These are phyloP conservation scores for Pharus latifolius DNA, from an alignment of 176 grass and related monocot genomes.

Conservation along the genomic window DNA sequence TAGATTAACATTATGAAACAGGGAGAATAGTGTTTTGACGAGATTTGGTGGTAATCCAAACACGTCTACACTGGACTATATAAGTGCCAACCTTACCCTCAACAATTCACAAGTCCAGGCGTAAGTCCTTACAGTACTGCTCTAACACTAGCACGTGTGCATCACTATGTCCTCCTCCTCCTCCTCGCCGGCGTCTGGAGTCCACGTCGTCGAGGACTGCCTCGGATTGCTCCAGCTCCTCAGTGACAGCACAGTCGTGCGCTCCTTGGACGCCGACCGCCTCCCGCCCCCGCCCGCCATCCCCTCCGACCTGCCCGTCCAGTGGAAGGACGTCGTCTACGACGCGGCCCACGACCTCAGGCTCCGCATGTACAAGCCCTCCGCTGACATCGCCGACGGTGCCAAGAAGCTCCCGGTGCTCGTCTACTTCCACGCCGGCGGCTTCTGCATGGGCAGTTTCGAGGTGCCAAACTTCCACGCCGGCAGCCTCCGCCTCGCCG, in stretches of 20 bases:
- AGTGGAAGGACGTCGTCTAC: conserved; percentile 50
- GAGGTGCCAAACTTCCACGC: conserved; percentile 13
- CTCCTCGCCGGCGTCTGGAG: neutral
- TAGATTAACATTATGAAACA: no score
- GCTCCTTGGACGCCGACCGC: neutral
- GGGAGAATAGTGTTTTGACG: no score
- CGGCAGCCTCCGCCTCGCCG: conserved; percentile 30
- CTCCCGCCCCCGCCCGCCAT: neutral
- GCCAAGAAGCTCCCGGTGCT: conserved; percentile 28
- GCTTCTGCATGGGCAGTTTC: conserved; percentile 41
- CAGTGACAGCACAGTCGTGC: conserved; percentile 38
- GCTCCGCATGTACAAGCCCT: conserved; percentile 36
- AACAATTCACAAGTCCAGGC: no score
- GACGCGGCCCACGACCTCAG: neutral
- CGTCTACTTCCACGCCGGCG: conserved; percentile 50
- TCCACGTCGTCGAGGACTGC: conserved; percentile 39
- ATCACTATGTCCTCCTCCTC: neutral
- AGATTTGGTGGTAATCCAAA: no score
- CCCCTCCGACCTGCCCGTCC: conserved; percentile 18
- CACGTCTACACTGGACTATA: no score
- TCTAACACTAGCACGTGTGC: neutral
- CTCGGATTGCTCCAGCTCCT: conserved; percentile 33
- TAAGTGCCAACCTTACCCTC: no score
- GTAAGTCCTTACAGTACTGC: no score
- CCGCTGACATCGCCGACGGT: neutral